phyloP scores from a whole-genome alignment of 176 grass and related monocot genomes.

The Oryza rufipogon region DNA sequence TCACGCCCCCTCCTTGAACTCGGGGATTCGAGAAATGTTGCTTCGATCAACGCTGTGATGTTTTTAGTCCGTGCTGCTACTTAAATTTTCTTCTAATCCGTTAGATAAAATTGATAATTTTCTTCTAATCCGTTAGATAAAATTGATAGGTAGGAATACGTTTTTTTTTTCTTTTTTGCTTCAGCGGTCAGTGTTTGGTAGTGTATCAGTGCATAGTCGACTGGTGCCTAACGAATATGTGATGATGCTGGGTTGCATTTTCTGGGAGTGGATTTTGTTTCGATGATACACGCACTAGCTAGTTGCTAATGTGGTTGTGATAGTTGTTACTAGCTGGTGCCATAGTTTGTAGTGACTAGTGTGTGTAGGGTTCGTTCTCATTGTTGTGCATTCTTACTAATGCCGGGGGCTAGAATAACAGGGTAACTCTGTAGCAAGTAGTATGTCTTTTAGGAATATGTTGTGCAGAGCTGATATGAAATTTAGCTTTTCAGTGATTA shows the following conservation, averaged over 20 bases:
- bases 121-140: background rate
- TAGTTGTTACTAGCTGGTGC: background rate
- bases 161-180: background rate
- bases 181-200: background rate
- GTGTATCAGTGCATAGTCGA: background rate
- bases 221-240: background rate
- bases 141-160: background rate
- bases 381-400: background rate
- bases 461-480: background rate
- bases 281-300: background rate
- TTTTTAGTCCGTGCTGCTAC: slow-evolving; percentile 25
- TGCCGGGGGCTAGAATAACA: background rate
- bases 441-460: slow-evolving; percentile 1
- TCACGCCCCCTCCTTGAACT: background rate
- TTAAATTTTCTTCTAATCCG: background rate
- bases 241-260: background rate
- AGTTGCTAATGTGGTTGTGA: background rate
- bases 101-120: background rate
- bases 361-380: background rate
- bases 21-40: slow-evolving; percentile 33
- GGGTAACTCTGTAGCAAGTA: background rate
- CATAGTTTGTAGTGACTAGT: background rate
- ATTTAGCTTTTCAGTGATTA: slow-evolving; percentile 5
- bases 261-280: background rate
- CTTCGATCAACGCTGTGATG: background rate